Evolutionary conservation across 495 filamentous ascomycete genomes (phyloP), one percentile per base, ranked within the genome.

Genomic region (Trichocladium uniseriatum): DNA sequence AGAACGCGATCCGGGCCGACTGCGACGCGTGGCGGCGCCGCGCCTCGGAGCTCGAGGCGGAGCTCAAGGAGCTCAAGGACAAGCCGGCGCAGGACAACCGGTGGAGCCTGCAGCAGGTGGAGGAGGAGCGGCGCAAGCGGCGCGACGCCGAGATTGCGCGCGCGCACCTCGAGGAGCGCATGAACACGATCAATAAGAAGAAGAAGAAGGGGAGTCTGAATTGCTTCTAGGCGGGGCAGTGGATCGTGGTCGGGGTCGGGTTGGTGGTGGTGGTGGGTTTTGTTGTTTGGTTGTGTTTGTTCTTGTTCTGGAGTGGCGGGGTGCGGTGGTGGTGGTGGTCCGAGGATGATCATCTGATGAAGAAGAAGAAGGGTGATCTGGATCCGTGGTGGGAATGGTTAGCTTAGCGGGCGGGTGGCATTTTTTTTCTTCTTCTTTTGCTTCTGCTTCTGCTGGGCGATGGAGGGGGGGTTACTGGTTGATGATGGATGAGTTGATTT

Each of bases 121-220:
- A 98, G 65, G 89, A 97, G 61, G 94, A 96, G 73, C 75, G 89
- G 29, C 85, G 81, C 63, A 89, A 89, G 59, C 76, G 94, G 16
- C 73, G 80, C 40, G 86, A 94, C 56, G 89, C 94, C 21, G 92
- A 98, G 69, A 78, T 82, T 58, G 94, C 94, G 32, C 72, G 86
- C 45, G 85, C 81, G 50, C 83, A 94, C 59, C 76, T 97, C 4
- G 92, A 98, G 67, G 87, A 94, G 71, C 77, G 89, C 11, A 96
- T 98, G 91, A 83, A 85, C 50, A 84, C 80, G n/a, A 81, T 94
- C 60, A 84, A 81, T 63, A 89, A 89, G 71, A 95, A 90, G 75
- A 95, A 95, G 81, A 88, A 87, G 75, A 92, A 92, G 80, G 84
- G 87, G 61, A 87, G 84, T 27, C 80, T 98, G 59, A 96, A 95